phyloP scores from a whole-genome alignment of 441 rosid genomes.

The Mallotus japonicus region DNA sequence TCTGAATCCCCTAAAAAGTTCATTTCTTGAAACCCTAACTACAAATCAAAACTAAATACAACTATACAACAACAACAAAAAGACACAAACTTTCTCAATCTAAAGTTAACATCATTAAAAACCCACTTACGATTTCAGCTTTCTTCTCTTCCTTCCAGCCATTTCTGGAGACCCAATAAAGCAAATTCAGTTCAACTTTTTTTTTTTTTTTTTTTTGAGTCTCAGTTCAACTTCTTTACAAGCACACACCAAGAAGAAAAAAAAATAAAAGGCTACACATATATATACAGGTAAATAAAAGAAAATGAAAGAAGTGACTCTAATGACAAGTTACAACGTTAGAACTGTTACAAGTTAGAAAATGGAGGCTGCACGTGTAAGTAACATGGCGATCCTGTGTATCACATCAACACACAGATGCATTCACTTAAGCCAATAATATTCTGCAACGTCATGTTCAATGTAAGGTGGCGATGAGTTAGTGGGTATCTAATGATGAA shows the following conservation, averaged over 20 bases:
- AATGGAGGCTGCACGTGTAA: conserved; percentile 14
- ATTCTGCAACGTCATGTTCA: background rate
- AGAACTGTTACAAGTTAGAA: background rate
- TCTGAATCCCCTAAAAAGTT: conserved; percentile 16
- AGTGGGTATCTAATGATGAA: background rate
- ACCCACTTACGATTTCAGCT: conserved; percentile 44
- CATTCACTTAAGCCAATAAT: background rate
- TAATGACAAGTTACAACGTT: background rate
- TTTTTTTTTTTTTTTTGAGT: no score
- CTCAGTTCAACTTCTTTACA: background rate
- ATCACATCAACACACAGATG: background rate
- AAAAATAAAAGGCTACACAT: no score
- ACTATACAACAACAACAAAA: background rate
- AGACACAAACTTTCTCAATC: background rate
- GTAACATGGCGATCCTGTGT: background rate
- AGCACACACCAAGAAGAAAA: background rate
- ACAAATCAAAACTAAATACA: background rate
- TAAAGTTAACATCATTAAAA: background rate
- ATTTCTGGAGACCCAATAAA: conserved; percentile 23
- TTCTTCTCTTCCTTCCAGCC: conserved; percentile 47
- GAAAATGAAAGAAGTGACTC: background rate
- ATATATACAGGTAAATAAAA: conserved; percentile 8
- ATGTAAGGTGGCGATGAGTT: background rate
- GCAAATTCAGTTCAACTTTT: conserved; percentile 3
- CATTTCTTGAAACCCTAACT: conserved; percentile 21